Conservation (phyloP, 2,329 filamentous ascomycete species). For the Emmonsiellopsis sp. region DNA sequence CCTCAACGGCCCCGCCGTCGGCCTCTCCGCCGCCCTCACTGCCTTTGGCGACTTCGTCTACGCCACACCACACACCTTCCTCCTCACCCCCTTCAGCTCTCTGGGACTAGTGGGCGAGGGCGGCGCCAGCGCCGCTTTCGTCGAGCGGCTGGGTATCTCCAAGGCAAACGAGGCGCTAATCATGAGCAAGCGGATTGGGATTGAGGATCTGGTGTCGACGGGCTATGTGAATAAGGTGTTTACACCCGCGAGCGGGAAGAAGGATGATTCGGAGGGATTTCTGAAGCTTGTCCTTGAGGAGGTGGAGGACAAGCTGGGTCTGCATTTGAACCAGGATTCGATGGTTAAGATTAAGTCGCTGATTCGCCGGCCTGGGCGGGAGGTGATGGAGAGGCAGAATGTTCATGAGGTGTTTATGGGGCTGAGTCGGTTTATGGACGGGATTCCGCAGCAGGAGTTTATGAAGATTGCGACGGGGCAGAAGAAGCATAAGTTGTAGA, state of each 20-base stretch:
- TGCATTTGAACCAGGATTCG: constrained; percentile 70
- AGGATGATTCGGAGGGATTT: constrained; percentile 61
- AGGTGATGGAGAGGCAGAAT: constrained; percentile 65
- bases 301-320: constrained; percentile 69
- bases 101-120: constrained; percentile 87
- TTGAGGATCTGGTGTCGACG: constrained; percentile 60
- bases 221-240: constrained; percentile 87
- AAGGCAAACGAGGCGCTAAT: constrained; percentile 89
- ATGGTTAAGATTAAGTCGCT: constrained; percentile 76
- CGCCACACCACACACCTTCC: constrained; percentile 66
- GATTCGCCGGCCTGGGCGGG: constrained; percentile 63
- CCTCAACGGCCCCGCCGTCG: constrained; percentile 84
- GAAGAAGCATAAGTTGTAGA: constrained; percentile 87
- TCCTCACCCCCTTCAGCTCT: constrained; percentile 85
- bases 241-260: constrained; percentile 41
- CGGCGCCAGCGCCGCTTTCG: constrained; percentile 67
- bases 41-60: constrained; percentile 90
- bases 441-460: constrained; percentile 83
- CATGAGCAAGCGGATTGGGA: constrained; percentile 69
- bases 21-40: constrained; percentile 74
- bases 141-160: constrained; percentile 65
- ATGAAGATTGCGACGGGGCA: constrained; percentile 71
- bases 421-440: constrained; percentile 66
- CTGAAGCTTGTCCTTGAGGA: constrained; percentile 62
- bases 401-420: constrained; percentile 79